phyloP scores from a whole-genome alignment of 1,284 basidiomycete species.

The Butyriboletus appendiculatus region DNA sequence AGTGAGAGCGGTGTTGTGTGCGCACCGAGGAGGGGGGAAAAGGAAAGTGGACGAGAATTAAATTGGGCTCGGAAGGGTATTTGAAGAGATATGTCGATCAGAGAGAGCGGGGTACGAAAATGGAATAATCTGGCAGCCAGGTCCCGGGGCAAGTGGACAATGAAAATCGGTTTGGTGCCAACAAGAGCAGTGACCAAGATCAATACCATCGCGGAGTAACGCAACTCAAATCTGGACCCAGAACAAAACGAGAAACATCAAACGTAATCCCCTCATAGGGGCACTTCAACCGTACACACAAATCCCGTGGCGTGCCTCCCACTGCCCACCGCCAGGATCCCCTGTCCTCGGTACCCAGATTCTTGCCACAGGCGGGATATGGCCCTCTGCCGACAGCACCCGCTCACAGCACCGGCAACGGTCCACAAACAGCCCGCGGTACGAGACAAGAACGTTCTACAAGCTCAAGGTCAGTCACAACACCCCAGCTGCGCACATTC shows the following conservation, averaged over 20 bases:
- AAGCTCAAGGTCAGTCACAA: constrained; percentile 3
- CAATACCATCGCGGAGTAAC: too few species aligned
- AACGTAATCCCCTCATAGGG: constrained; percentile 8
- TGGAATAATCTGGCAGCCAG: not conserved
- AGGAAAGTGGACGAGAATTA: constrained; percentile 18
- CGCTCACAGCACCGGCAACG: constrained; percentile 59
- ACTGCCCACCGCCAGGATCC: constrained; percentile 31
- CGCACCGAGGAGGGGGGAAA: not conserved
- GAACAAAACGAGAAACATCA: not conserved
- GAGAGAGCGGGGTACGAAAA: constrained; percentile 14
- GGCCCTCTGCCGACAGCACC: constrained; percentile 64
- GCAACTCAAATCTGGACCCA: too few species aligned
- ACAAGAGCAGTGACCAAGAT: too few species aligned
- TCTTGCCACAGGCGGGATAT: constrained; percentile 68
- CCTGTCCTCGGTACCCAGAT: constrained; percentile 44
- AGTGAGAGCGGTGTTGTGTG: not conserved
- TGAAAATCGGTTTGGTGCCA: constrained; percentile 8
- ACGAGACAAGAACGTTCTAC: constrained; percentile 53
- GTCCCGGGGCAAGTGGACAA: constrained; percentile 9
- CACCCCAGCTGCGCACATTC: constrained; percentile 1
- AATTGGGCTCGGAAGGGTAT: constrained; percentile 17
- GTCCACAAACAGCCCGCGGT: constrained; percentile 59
- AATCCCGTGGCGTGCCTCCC: constrained; percentile 56
- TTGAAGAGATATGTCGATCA: constrained; percentile 20
- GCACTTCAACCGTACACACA: constrained; percentile 41